A percentile compares a stretch with the other conserved stretches of the same genome.
Conservation (phyloP, 805 yeast genomes). For the Candida insectalens region DNA sequence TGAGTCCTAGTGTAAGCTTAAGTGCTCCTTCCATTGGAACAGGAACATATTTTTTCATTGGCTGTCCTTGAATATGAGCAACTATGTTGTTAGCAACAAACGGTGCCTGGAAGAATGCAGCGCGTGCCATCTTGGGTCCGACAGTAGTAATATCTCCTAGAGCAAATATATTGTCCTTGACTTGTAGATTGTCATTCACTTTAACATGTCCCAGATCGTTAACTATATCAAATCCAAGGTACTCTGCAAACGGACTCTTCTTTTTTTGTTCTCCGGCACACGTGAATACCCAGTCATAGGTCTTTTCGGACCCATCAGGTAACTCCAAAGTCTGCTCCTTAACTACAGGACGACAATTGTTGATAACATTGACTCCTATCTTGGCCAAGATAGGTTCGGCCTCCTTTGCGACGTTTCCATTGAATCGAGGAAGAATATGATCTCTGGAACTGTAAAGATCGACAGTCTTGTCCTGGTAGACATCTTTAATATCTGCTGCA, state of each 20-base stretch:
- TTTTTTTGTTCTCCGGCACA: background rate
- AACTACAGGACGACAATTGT: background rate
- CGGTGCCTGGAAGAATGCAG: background rate
- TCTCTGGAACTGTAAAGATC: background rate
- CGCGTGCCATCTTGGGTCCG: conserved; percentile 5
- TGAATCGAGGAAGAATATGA: background rate
- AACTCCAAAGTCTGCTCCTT: background rate
- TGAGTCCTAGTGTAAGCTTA: background rate
- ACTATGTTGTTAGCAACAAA: background rate
- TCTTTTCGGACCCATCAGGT: background rate
- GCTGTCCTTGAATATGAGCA: background rate
- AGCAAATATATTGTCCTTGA: conserved; percentile 7
- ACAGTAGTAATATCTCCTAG: conserved; percentile 10
- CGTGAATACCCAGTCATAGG: background rate
- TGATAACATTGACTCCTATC: background rate
- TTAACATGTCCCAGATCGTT: conserved; percentile 5
- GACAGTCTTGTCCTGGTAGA: conserved; percentile 19
- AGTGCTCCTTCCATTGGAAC: background rate
- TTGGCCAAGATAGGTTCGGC: background rate
- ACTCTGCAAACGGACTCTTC: background rate
- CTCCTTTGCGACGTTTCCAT: background rate
- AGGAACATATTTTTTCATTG: background rate
- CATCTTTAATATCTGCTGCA: conserved; percentile 35
- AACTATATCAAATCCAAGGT: conserved; percentile 4
- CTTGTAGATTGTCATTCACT: conserved; percentile 7